phyloP scores from a whole-genome alignment of 2,329 filamentous ascomycete genomes.

The Chrysosporium keratinophilum region DNA sequence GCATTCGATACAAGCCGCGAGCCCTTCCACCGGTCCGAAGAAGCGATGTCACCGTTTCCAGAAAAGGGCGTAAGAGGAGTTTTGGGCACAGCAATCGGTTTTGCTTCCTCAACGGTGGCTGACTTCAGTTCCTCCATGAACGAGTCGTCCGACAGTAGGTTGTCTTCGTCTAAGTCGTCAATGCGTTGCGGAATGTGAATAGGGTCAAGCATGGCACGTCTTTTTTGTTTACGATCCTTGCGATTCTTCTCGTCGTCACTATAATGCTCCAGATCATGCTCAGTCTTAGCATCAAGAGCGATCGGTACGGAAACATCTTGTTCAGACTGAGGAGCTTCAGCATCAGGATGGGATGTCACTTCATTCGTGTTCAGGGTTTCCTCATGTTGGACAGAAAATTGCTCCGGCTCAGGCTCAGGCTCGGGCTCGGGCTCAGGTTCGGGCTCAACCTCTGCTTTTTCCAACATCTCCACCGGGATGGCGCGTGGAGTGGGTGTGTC shows the following conservation, averaged over 20 bases:
- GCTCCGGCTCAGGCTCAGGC: no score
- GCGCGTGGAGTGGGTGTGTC: constrained; percentile 14
- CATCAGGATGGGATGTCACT: background rate
- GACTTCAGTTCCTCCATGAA: constrained; percentile 77
- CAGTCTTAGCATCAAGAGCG: background rate
- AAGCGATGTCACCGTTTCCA: constrained; percentile 25
- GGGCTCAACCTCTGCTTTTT: background rate
- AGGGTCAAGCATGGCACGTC: constrained; percentile 39
- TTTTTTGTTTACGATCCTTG: constrained; percentile 29
- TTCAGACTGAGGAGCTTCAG: background rate
- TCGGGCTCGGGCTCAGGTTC: no score
- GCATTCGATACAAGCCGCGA: constrained; percentile 35
- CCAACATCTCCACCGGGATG: background rate
- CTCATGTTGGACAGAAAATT: background rate
- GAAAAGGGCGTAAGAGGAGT: constrained; percentile 64
- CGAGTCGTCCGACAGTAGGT: constrained; percentile 53
- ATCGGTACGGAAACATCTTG: background rate
- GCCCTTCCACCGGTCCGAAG: constrained; percentile 27
- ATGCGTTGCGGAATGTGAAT: constrained; percentile 37
- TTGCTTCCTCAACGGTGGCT: constrained; percentile 74
- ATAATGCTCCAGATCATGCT: constrained; percentile 11
- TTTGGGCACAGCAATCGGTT: constrained; percentile 65
- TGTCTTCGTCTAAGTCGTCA: constrained; percentile 36
- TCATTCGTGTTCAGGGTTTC: background rate
- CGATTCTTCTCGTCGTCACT: constrained; percentile 18